Conservation (phyloP, 345 rosid genomes). For the Syzygium jambos region DNA sequence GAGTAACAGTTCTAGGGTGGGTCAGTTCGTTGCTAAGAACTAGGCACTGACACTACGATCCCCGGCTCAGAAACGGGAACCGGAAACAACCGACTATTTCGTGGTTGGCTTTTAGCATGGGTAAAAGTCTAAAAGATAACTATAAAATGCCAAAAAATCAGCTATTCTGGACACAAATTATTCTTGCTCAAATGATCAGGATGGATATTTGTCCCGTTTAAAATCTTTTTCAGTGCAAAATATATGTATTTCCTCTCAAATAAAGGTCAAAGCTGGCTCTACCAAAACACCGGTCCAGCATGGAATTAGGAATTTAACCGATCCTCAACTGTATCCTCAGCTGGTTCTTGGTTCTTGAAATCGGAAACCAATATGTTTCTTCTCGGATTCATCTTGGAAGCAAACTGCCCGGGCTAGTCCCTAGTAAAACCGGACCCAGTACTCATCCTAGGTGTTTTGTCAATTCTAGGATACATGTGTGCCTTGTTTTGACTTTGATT, state of each 20-base stretch:
- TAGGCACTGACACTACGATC: background rate
- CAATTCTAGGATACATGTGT: background rate
- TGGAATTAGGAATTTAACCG: background rate
- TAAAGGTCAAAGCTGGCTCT: background rate
- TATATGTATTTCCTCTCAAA: background rate
- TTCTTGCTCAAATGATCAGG: background rate
- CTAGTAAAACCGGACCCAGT: background rate
- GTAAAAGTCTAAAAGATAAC: background rate
- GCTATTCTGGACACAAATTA: background rate
- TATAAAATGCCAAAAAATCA: background rate
- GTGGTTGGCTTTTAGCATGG: background rate
- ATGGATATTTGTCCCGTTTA: background rate
- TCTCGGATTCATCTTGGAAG: background rate
- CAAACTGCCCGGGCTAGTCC: background rate
- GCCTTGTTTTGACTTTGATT: background rate
- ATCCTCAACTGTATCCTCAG: background rate
- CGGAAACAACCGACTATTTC: background rate
- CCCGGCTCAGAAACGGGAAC: background rate
- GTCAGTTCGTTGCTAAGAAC: background rate
- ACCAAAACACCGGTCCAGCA: background rate
- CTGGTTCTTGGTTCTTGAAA: background rate
- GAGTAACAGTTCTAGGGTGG: background rate
- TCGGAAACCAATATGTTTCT: background rate
- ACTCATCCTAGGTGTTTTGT: background rate
- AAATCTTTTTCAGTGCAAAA: background rate